Conservation (phyloP, 306 rosid species). For the Cucurbita pepo region DNA sequence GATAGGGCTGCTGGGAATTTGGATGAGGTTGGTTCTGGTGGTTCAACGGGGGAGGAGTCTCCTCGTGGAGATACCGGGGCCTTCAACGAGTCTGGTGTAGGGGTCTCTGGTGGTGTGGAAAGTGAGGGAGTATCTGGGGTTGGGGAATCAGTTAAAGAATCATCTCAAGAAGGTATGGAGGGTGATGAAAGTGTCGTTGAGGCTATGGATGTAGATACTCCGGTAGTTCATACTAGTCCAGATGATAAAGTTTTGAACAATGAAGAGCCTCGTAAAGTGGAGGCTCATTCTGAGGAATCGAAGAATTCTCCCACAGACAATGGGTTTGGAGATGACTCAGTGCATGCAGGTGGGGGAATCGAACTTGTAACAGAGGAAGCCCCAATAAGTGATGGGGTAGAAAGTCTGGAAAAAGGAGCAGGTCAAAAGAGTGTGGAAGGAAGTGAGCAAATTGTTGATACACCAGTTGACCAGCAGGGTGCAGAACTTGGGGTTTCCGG, state of each 20-base stretch:
- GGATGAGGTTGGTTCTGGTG: constrained; percentile 18
- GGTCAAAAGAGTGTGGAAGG: constrained; percentile 15
- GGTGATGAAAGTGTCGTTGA: background rate
- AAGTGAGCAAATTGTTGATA: constrained; percentile 5
- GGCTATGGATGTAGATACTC: constrained; percentile 2
- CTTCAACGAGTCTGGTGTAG: constrained; percentile 1
- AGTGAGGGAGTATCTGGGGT: constrained; percentile 17
- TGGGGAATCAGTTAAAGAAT: constrained; percentile 15
- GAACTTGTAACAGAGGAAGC: constrained; percentile 4
- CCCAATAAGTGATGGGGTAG: background rate
- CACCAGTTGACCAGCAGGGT: background rate
- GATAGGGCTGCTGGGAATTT: constrained; percentile 14
- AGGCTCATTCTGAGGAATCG: constrained; percentile 4
- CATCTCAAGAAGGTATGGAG: constrained; percentile 10
- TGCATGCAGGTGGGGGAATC: constrained; percentile 14
- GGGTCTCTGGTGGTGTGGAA: constrained; percentile 6
- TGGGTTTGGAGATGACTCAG: constrained; percentile 16
- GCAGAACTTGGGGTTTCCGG: background rate
- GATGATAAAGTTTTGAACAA: constrained; percentile 4
- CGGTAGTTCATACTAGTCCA: background rate
- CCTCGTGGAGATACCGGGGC: constrained; percentile 4
- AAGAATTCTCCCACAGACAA: constrained; percentile 9
- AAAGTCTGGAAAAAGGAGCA: constrained; percentile 9
- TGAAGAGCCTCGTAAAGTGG: constrained; percentile 14
- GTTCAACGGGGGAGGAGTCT: constrained; percentile 11